These are phyloP conservation scores for Dryas octopetala DNA, from an alignment of 306 rosid species.

Conservation along the genomic window DNA sequence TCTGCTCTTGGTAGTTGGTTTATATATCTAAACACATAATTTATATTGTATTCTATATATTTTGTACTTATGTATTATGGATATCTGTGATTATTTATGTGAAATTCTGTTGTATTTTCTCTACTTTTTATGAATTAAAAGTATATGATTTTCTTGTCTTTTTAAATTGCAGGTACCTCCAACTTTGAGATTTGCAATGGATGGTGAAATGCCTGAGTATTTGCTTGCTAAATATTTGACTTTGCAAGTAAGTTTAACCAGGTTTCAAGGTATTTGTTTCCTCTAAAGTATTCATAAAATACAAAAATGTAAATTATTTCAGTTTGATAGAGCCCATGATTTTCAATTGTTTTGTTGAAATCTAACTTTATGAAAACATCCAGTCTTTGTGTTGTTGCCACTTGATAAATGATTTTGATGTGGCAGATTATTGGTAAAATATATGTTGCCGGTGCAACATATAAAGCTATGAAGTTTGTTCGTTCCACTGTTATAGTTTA, in stretches of 20 bases:
- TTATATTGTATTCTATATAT: background rate
- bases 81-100: background rate
- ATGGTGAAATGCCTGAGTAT: slow-evolving; percentile 93
- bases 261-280: slow-evolving; percentile 2
- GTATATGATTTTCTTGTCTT: background rate
- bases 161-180: too few species aligned
- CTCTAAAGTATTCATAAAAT: background rate
- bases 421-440: slow-evolving; percentile 91
- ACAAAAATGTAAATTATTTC: background rate
- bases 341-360: background rate
- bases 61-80: background rate
- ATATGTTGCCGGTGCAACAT: slow-evolving; percentile 85
- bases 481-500: slow-evolving; percentile 82
- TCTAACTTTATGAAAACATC: background rate
- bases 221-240: slow-evolving; percentile 96
- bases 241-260: slow-evolving; percentile 62
- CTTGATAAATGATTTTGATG: slow-evolving; percentile 11
- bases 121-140: background rate
- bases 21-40: background rate
- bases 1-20: background rate
- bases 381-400: background rate
- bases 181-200: slow-evolving; percentile 26
- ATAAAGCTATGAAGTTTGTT: slow-evolving; percentile 91
- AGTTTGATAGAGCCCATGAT: background rate
- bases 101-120: background rate